Evolutionary conservation across 768 basidiomycete species (phyloP).

Genomic region (Kondoa subrosea): DNA sequence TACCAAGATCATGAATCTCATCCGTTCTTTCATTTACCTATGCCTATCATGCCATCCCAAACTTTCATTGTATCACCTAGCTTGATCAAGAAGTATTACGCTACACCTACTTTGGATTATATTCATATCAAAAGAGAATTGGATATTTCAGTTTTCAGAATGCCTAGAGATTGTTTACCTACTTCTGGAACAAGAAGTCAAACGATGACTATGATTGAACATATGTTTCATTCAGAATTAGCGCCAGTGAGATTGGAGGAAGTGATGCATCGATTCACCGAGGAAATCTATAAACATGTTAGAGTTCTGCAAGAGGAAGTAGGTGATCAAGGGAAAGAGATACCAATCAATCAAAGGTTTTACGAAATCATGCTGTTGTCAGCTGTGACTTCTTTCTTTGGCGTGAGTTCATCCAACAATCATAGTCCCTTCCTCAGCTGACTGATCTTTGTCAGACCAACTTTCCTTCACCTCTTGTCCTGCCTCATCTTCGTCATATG

Average conservation of each 20-base stretch:
- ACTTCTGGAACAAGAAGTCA: neutral
- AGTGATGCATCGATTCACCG: neutral
- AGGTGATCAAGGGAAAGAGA: neutral
- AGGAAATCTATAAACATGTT: neutral
- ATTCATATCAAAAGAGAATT: neutral
- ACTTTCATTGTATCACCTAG: slow-evolving; percentile 4
- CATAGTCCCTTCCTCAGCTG: neutral
- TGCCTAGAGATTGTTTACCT: neutral
- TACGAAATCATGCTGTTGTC: neutral
- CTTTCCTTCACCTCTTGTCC: neutral
- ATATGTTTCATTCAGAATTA: slow-evolving; percentile 3
- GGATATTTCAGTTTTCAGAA: neutral
- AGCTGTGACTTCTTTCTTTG: neutral
- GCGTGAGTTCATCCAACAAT: neutral
- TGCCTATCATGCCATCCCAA: neutral
- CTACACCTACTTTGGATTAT: neutral
- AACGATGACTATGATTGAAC: neutral
- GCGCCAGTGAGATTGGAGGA: slow-evolving; percentile 2
- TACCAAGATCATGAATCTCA: neutral
- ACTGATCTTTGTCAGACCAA: neutral
- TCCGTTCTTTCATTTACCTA: neutral
- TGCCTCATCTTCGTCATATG: slow-evolving; percentile 1
- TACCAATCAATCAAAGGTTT: neutral
- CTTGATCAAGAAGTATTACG: neutral
- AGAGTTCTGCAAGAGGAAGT: neutral